phyloP scores from a whole-genome alignment of 176 grass and related monocot genomes.

The Phragmites australis region DNA sequence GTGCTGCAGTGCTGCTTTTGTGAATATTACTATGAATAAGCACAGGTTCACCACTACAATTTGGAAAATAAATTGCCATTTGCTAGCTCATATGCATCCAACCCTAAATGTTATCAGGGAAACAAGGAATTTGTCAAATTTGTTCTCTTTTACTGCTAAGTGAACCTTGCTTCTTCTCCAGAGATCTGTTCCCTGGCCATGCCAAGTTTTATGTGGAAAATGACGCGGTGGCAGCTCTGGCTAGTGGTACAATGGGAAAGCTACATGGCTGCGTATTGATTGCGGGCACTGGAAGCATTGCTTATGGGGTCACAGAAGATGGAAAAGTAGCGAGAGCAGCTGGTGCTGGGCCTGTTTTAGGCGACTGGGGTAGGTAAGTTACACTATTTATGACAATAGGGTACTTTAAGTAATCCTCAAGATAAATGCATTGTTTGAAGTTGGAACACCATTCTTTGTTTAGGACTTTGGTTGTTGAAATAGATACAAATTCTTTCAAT shows the following conservation, averaged over 20 bases:
- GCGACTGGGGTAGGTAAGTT: conserved; percentile 95
- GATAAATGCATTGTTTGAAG: conserved; percentile 1
- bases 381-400: neutral
- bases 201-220: conserved; percentile 93
- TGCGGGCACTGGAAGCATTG: conserved; percentile 90
- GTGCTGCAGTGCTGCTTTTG: neutral
- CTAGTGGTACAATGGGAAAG: conserved; percentile 97
- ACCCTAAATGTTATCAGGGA: neutral
- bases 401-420: neutral
- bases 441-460: conserved; percentile 10
- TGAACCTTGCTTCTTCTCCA: conserved; percentile 36
- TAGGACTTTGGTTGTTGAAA: neutral
- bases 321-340: conserved; percentile 93
- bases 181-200: conserved; percentile 67
- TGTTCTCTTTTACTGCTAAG: conserved; percentile 17
- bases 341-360: conserved; percentile 92
- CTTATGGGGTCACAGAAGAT: conserved; percentile 91
- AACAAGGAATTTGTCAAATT: neutral
- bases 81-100: conserved; percentile 12
- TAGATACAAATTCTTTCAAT: conserved; percentile 9
- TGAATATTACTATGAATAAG: neutral
- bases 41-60: neutral
- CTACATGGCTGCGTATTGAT: conserved; percentile 94
- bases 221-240: conserved; percentile 86
- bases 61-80: neutral